A percentile compares a stretch with the other conserved stretches of the same genome.
Evolutionary conservation across 805 yeast genomes (phyloP).

Genomic region (Hanseniaspora lachancei): DNA sequence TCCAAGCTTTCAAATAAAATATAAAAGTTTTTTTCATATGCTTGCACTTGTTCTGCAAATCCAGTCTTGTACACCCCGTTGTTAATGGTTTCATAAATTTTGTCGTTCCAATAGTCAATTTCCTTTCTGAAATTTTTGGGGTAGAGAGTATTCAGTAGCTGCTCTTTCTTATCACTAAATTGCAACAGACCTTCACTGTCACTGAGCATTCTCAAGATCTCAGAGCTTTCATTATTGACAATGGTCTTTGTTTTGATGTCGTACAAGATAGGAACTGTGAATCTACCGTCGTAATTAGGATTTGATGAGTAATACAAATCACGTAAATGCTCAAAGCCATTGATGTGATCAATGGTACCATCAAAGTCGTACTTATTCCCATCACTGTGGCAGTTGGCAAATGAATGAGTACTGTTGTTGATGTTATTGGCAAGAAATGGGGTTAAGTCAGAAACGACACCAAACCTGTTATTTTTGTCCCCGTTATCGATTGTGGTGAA

Average conservation of each 20-base stretch:
- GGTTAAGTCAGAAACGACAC: slow-evolving; percentile 19
- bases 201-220: slow-evolving; percentile 73
- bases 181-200: slow-evolving; percentile 3
- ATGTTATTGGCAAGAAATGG: slow-evolving; percentile 1
- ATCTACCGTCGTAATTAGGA: slow-evolving; percentile 66
- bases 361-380: slow-evolving; percentile 21
- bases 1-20: slow-evolving; percentile 56
- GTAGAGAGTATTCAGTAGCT: slow-evolving; percentile 28
- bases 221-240: slow-evolving; percentile 85
- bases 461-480: slow-evolving; percentile 14
- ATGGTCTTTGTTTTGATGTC: slow-evolving; percentile 70
- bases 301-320: slow-evolving; percentile 66
- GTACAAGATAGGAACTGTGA: slow-evolving; percentile 90
- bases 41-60: slow-evolving; percentile 72
- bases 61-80: slow-evolving; percentile 92
- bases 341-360: slow-evolving; percentile 45
- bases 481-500: slow-evolving; percentile 15
- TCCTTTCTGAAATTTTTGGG: slow-evolving; percentile 41
- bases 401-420: slow-evolving; percentile 13
- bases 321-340: slow-evolving; percentile 46
- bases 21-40: slow-evolving; percentile 55
- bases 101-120: slow-evolving; percentile 65
- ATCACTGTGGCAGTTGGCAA: slow-evolving; percentile 17
- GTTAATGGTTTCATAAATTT: slow-evolving; percentile 77
- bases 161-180: slow-evolving; percentile 32